Evolutionary conservation across 371 early-diverging fungal species (phyloP).

Genomic region (Circinella umbellata): DNA sequence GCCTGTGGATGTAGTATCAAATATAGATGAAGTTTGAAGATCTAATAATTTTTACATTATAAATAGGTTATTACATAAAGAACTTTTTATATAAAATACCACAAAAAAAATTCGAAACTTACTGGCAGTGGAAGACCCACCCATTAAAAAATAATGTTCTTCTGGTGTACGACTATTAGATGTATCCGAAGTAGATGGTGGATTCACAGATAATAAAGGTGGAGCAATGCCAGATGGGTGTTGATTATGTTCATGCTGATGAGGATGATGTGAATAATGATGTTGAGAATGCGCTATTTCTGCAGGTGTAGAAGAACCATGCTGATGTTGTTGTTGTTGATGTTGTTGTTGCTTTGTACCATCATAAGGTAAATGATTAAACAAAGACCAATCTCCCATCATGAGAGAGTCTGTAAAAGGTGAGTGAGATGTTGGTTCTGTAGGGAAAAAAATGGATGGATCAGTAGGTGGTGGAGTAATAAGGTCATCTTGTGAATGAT

Average conservation of each 20-base stretch:
- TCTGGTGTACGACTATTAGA: background rate
- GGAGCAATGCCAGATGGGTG: background rate
- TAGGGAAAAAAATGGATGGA: background rate
- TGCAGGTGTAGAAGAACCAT: background rate
- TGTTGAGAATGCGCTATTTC: background rate
- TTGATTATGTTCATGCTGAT: background rate
- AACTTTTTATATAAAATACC: no score
- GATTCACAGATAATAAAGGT: slow-evolving; percentile 3
- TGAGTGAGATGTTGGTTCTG: background rate
- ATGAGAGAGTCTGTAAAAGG: slow-evolving; percentile 4
- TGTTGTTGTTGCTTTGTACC: background rate
- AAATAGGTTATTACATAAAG: background rate
- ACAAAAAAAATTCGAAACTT: background rate
- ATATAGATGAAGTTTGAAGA: slow-evolving; percentile 4
- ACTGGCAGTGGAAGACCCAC: background rate
- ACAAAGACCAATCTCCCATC: slow-evolving; percentile 6
- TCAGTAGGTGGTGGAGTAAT: background rate
- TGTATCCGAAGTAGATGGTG: background rate
- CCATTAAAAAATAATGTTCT: slow-evolving; percentile 5
- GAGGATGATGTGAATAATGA: background rate
- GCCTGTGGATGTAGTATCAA: slow-evolving; percentile 6
- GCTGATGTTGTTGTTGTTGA: background rate
- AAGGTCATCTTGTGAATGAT: background rate
- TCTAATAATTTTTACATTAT: slow-evolving; percentile 2
- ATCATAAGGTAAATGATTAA: slow-evolving; percentile 7